A percentile compares a stretch with the other conserved stretches of the same genome.
Conservation (phyloP, 176 grass and related monocot genomes). For the Elaeis guineensis region DNA sequence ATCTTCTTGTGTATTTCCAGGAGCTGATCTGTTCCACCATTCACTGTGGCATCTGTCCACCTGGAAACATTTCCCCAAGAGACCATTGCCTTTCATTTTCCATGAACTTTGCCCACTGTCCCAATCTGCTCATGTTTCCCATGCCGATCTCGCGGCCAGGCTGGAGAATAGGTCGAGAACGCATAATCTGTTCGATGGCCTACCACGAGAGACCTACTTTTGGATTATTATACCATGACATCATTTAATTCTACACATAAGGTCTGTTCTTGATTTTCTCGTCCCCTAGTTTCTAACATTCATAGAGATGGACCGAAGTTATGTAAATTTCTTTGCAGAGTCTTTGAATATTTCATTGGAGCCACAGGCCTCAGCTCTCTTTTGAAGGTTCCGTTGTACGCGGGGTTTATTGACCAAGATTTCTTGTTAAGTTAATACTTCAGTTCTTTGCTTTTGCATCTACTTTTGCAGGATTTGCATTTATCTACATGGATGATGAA, state of each 20-base stretch:
- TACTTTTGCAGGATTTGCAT: slow-evolving; percentile 74
- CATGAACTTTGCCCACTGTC: slow-evolving; percentile 61
- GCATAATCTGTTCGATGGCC: slow-evolving; percentile 56
- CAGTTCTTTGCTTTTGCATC: slow-evolving; percentile 11
- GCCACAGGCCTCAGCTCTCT: slow-evolving; percentile 4
- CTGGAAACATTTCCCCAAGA: slow-evolving; percentile 62
- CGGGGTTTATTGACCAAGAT: slow-evolving; percentile 5
- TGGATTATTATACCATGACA: slow-evolving; percentile 68
- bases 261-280: slow-evolving; percentile 88
- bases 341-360: slow-evolving; percentile 4
- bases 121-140: slow-evolving; percentile 39
- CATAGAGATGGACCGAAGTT: slow-evolving; percentile 38
- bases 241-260: slow-evolving; percentile 75
- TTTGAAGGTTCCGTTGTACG: not conserved
- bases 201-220: slow-evolving; percentile 44
- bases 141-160: slow-evolving; percentile 57
- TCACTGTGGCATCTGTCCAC: slow-evolving; percentile 58
- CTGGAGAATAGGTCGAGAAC: slow-evolving; percentile 86
- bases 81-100: slow-evolving; percentile 68
- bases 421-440: slow-evolving; percentile 13
- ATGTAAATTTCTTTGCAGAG: slow-evolving; percentile 16
- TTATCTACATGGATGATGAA: slow-evolving; percentile 98
- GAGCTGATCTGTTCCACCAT: slow-evolving; percentile 42
- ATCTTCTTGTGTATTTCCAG: slow-evolving; percentile 73
- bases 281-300: slow-evolving; percentile 28